phyloP scores from a whole-genome alignment of 345 rosid genomes.

The Arabidopsis suecica region DNA sequence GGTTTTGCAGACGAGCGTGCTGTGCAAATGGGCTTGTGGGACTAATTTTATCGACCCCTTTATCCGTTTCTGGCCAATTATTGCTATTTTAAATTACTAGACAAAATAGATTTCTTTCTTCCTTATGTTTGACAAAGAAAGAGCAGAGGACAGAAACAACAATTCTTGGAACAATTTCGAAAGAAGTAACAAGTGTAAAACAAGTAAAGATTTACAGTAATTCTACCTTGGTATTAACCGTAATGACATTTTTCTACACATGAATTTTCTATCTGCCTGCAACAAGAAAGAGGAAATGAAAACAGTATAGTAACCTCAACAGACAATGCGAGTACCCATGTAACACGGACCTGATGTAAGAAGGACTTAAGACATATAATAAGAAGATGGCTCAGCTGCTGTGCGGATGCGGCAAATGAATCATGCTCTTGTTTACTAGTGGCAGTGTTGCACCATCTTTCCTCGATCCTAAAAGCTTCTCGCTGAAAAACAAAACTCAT shows the following conservation, averaged over 20 bases:
- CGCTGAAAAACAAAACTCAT: conserved; percentile 54
- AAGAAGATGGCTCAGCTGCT: neutral
- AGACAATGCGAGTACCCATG: neutral
- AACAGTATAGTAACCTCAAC: neutral
- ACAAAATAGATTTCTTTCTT: neutral
- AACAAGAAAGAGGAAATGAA: neutral
- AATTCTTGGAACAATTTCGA: neutral
- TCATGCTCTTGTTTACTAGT: conserved; percentile 77
- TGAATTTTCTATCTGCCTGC: conserved; percentile 1
- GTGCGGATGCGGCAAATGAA: conserved; percentile 51
- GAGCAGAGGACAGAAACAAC: neutral
- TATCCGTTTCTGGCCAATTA: neutral
- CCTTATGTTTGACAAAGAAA: neutral
- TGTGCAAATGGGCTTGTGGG: neutral
- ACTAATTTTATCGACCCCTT: neutral
- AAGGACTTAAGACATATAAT: conserved; percentile 39
- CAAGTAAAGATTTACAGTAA: conserved; percentile 2
- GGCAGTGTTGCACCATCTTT: conserved; percentile 78
- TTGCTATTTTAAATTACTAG: neutral
- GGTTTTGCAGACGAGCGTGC: neutral
- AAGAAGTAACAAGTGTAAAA: neutral
- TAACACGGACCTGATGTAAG: conserved; percentile 7
- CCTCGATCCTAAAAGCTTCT: conserved; percentile 69
- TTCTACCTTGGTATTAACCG: neutral
- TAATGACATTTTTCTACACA: conserved; percentile 6